These are phyloP conservation scores for Meyerozyma elateridarum DNA, from an alignment of 1,139 yeast genomes.

Conservation along the genomic window DNA sequence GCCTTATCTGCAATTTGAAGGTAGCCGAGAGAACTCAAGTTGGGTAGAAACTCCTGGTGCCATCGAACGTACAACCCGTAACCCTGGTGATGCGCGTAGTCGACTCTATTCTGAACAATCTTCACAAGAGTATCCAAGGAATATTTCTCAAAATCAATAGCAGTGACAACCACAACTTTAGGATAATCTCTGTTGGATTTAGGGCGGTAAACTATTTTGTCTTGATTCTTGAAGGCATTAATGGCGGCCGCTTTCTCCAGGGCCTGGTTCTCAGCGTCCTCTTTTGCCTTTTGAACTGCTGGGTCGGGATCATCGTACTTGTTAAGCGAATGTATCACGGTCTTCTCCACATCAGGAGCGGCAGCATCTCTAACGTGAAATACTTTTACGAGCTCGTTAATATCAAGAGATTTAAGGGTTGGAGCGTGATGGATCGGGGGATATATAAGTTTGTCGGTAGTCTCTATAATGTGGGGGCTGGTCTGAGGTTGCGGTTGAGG, in stretches of 20 bases:
- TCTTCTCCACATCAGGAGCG: conserved; percentile 34
- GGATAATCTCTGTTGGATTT: conserved; percentile 46
- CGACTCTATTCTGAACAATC: conserved; percentile 74
- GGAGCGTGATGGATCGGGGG: conserved; percentile 68
- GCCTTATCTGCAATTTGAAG: conserved; percentile 31
- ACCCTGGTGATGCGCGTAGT: conserved; percentile 68
- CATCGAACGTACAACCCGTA: conserved; percentile 81
- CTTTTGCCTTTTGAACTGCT: conserved; percentile 28
- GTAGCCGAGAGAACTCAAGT: conserved; percentile 39
- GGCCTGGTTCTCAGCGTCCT: conserved; percentile 35
- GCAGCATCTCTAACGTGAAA: conserved; percentile 33
- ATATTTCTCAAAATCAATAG: conserved; percentile 69
- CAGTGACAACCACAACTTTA: conserved; percentile 72
- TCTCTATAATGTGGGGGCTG: conserved; percentile 30
- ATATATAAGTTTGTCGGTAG: conserved; percentile 51
- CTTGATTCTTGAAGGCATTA: conserved; percentile 59
- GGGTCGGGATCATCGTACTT: conserved; percentile 45
- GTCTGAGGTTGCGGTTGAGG: conserved; percentile 36
- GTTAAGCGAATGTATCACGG: conserved; percentile 33
- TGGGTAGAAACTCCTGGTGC: conserved; percentile 73
- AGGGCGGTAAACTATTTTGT: conserved; percentile 53
- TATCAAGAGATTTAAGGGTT: conserved; percentile 49
- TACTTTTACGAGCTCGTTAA: conserved; percentile 46
- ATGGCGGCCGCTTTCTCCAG: conserved; percentile 43
- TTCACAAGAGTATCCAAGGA: conserved; percentile 55